Percentiles rank a stretch among this genome's conserved stretches.
phyloP scores from a whole-genome alignment of 2,329 filamentous ascomycete genomes.

The Trichoderma sp. region DNA sequence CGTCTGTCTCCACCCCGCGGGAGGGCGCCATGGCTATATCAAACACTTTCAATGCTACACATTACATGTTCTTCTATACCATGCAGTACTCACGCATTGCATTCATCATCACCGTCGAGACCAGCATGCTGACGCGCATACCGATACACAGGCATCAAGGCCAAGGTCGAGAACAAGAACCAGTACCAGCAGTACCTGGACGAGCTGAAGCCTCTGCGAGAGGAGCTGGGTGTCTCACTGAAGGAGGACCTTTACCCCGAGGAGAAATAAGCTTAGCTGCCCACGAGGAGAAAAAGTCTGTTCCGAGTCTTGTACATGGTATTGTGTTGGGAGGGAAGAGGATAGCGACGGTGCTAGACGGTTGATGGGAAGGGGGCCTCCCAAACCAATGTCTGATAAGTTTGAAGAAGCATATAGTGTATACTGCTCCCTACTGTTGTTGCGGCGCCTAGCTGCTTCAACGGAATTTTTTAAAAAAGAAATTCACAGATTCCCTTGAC shows the following conservation, averaged over 20 bases:
- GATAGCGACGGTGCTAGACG: conserved; percentile 32
- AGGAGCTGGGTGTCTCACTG: conserved; percentile 88
- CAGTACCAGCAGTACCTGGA: conserved; percentile 97
- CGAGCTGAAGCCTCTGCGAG: conserved; percentile 87
- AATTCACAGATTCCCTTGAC: neutral
- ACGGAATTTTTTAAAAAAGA: conserved; percentile 6
- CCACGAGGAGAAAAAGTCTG: neutral
- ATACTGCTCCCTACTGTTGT: conserved; percentile 16
- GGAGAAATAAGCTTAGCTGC: conserved; percentile 42
- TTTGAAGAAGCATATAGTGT: conserved; percentile 29
- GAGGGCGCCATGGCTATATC: neutral
- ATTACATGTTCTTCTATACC: neutral
- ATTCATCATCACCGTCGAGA: neutral
- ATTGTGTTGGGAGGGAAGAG: conserved; percentile 28
- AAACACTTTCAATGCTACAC: neutral
- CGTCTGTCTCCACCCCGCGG: neutral
- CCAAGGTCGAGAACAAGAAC: conserved; percentile 97
- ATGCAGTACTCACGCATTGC: neutral
- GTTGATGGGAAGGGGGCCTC: conserved; percentile 28
- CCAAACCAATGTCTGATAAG: conserved; percentile 35
- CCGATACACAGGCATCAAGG: conserved; percentile 79
- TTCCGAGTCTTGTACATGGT: conserved; percentile 41
- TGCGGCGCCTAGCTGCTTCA: neutral
- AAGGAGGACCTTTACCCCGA: conserved; percentile 93
- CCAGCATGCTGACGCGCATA: neutral